Evolutionary conservation across 306 rosid genomes (phyloP), one percentile per base, ranked within the genome.

Genomic region (Potentilla sterilis): DNA sequence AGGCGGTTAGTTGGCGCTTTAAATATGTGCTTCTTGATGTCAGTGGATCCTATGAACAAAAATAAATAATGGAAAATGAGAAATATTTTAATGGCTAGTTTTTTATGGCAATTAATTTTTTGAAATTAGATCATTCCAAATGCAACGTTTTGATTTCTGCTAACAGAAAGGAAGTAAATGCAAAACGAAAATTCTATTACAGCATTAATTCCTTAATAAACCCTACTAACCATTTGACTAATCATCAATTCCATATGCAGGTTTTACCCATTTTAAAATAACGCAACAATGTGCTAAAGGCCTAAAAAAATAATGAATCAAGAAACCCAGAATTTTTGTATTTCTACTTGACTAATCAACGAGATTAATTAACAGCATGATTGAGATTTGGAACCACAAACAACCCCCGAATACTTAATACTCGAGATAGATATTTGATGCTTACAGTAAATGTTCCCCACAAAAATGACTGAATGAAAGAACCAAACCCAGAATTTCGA

Each of bases 1-100:
- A 43, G 24, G 59, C 77, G 75, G 83, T 79, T 58, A 94, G 82
- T 40, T 83, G 90, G 52, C 88, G 93, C 78, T 85, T 89, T 47
- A 94, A 88, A 78, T 89, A 87, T 12, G 87, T 68, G 82, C 96
- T 87, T 78, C 67, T 86, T 69, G 94, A 78, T 67, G 81, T 79
- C 70, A 94, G 67, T 22, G 89, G 88, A 77, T 88, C 94, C 98
- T 94, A 71, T 9, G 84, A 51, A 52, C 32, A 37, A 37, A 64
- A 14, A 24, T 59, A n/a, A 15, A 16, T 64, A 72, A 35, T 22
- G 69, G 48, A 55, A 79, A 75, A 41, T 41, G 28, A 42, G 15
- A 59, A 24, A 21, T 4, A 32, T 49, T 18, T 58, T 41, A 15
- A 41, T 78, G 16, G 14, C 64, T 59, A 34, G 9, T 52, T 5